These are phyloP conservation scores for Aspergillus sp. DNA, from an alignment of 2,329 filamentous ascomycete species.

Conservation along the genomic window DNA sequence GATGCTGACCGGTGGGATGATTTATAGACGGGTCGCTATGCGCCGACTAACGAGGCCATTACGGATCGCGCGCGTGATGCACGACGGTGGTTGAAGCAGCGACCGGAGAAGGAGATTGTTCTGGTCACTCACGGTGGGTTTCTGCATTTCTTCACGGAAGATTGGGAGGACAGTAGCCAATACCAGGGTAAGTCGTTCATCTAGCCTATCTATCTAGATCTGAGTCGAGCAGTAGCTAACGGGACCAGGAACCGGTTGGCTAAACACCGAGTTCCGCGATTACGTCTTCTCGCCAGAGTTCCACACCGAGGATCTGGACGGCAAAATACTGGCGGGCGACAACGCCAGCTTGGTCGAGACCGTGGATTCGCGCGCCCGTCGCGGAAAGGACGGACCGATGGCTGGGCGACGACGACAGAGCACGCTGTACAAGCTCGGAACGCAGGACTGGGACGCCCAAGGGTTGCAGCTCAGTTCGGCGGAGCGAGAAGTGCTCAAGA, in stretches of 20 bases:
- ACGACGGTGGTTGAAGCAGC: conserved; percentile 55
- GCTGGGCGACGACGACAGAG: conserved; percentile 38
- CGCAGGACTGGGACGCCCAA: conserved; percentile 45
- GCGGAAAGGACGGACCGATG: conserved; percentile 38
- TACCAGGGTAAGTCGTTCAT: conserved; percentile 41
- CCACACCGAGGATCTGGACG: conserved; percentile 48
- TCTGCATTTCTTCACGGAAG: conserved; percentile 80
- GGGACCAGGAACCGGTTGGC: conserved; percentile 66
- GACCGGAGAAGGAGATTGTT: conserved; percentile 65
- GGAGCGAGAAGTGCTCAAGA: conserved; percentile 35
- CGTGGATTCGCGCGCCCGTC: conserved; percentile 39
- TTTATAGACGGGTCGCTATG: conserved; percentile 43
- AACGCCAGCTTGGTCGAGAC: conserved; percentile 46
- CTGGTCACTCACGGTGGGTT: conserved; percentile 82
- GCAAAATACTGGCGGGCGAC: conserved; percentile 34
- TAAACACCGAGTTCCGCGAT: conserved; percentile 70
- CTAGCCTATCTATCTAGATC: neutral
- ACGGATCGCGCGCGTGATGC: conserved; percentile 61
- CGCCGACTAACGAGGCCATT: conserved; percentile 53
- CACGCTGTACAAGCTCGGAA: conserved; percentile 38
- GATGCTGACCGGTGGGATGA: neutral
- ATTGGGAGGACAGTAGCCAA: conserved; percentile 64
- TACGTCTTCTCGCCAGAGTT: conserved; percentile 61
- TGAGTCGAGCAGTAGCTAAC: neutral
- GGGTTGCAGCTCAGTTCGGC: conserved; percentile 39